A percentile compares a stretch with the other conserved stretches of the same genome.
Evolutionary conservation across 2,329 filamentous ascomycete species (phyloP).

Genomic region (Trichophyton equinum): DNA sequence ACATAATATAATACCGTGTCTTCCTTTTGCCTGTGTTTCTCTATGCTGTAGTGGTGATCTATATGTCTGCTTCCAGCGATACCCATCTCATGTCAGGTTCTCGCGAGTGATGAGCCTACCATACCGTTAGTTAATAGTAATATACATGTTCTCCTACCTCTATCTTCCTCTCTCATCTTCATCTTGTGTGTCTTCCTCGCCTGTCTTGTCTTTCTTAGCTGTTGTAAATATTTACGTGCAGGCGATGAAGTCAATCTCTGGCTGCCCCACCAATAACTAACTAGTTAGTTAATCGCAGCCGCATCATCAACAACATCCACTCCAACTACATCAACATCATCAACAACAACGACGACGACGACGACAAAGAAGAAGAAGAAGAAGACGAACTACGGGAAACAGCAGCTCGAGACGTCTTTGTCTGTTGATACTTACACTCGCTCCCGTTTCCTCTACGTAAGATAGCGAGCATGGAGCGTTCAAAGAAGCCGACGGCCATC

Average conservation of each 20-base stretch:
- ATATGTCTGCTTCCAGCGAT: too few species aligned
- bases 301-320: too few species aligned
- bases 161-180: too few species aligned
- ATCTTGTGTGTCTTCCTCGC: neutral
- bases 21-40: too few species aligned
- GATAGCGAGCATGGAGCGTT: slow-evolving; percentile 59
- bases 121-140: neutral
- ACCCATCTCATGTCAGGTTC: neutral
- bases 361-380: neutral
- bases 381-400: neutral
- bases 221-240: neutral
- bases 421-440: neutral
- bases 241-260: neutral
- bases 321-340: too few species aligned
- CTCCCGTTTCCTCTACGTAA: neutral
- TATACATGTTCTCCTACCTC: too few species aligned
- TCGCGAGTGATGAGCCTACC: neutral
- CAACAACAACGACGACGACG: neutral
- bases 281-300: too few species aligned
- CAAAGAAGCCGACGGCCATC: slow-evolving; percentile 68
- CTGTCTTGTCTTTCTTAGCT: neutral
- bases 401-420: neutral
- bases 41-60: too few species aligned
- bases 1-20: too few species aligned
- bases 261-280: neutral